Evolutionary conservation across 345 rosid species (phyloP).

Genomic region (Isatis tinctoria): DNA sequence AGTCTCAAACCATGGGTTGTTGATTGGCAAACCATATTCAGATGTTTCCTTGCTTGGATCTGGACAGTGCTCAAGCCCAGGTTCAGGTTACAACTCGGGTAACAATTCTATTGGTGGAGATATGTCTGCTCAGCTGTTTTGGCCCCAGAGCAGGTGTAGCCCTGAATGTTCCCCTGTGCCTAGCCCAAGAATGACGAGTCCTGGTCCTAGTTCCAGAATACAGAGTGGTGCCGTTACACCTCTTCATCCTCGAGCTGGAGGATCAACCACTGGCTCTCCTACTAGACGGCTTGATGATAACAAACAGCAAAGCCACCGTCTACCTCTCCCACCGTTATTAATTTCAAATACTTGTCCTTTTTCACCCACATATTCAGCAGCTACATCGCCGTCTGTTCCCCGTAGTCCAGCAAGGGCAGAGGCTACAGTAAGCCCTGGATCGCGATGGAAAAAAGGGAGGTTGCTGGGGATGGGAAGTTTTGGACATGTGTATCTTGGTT

Average conservation of each 20-base stretch:
- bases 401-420: conserved; percentile 93
- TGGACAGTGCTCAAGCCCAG: conserved; percentile 98
- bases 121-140: conserved; percentile 77
- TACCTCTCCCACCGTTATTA: conserved; percentile 86
- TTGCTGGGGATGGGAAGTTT: conserved; percentile 64
- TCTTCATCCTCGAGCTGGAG: conserved; percentile 87
- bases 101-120: conserved; percentile 96
- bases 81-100: conserved; percentile 94
- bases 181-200: conserved; percentile 95
- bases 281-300: conserved; percentile 71
- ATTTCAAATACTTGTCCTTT: conserved; percentile 71
- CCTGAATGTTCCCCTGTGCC: conserved; percentile 95
- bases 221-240: conserved; percentile 99
- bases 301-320: conserved; percentile 77
- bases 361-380: conserved; percentile 85
- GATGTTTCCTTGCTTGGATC: conserved; percentile 81
- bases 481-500: conserved; percentile 68
- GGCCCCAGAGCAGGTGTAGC: conserved; percentile 95
- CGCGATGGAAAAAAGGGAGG: conserved; percentile 62
- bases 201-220: conserved; percentile 95
- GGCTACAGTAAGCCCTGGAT: conserved; percentile 63
- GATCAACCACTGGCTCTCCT: conserved; percentile 61
- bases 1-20: conserved; percentile 56
- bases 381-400: conserved; percentile 90
- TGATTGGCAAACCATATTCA: conserved; percentile 65